phyloP scores from a whole-genome alignment of 139 green algal genomes.

The Nannochloris sp. region DNA sequence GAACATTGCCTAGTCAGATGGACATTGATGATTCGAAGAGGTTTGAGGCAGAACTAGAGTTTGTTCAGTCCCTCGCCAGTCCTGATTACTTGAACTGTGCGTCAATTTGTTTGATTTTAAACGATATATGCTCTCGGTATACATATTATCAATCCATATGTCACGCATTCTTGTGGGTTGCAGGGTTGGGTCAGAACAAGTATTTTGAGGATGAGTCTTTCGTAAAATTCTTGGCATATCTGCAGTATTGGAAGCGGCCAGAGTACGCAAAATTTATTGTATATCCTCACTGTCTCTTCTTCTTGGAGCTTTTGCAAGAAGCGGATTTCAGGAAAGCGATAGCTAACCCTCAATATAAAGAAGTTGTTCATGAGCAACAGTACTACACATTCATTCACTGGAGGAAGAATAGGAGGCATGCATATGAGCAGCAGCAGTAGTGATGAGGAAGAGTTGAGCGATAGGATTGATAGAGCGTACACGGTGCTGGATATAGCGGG shows the following conservation, averaged over 20 bases:
- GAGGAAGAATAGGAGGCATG: neutral
- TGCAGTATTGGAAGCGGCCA: constrained; percentile 84
- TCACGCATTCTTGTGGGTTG: neutral
- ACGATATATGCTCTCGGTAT: neutral
- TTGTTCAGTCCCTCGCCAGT: constrained; percentile 84
- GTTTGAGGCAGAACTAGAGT: constrained; percentile 88
- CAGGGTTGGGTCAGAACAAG: constrained; percentile 73
- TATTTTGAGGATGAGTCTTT: constrained; percentile 80
- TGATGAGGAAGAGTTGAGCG: neutral
- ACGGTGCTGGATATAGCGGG: neutral
- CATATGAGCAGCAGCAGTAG: neutral
- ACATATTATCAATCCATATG: neutral
- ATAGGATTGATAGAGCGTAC: neutral
- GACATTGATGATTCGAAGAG: constrained; percentile 23
- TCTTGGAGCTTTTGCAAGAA: constrained; percentile 70
- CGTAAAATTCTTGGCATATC: constrained; percentile 82
- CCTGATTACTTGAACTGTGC: constrained; percentile 83
- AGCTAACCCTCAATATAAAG: constrained; percentile 36
- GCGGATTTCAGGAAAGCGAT: constrained; percentile 68
- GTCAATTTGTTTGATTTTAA: neutral
- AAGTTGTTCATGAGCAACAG: constrained; percentile 68
- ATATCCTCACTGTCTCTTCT: constrained; percentile 78
- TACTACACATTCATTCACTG: constrained; percentile 49
- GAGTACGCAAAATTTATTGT: constrained; percentile 69
- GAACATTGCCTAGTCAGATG: neutral